Evolutionary conservation across 768 basidiomycete species (phyloP).

Genomic region (Mycena rosella): DNA sequence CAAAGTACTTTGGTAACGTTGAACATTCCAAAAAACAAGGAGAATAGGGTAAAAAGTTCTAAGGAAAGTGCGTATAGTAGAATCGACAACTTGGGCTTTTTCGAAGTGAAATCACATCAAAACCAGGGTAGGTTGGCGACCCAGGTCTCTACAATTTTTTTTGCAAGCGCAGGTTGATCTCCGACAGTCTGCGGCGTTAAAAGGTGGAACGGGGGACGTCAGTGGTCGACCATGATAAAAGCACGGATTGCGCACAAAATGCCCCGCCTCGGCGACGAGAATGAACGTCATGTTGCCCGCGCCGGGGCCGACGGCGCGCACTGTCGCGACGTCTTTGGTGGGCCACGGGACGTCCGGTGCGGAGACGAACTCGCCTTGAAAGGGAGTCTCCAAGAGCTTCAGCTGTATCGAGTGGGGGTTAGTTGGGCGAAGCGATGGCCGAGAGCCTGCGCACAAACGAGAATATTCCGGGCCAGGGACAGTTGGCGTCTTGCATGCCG

Average conservation of each 20-base stretch:
- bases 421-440: background rate
- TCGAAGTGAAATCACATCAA: too few species aligned
- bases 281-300: conserved; percentile 48
- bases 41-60: too few species aligned
- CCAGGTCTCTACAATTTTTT: conserved; percentile 33
- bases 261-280: conserved; percentile 45
- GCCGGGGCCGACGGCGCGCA: conserved; percentile 43
- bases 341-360: conserved; percentile 45
- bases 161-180: conserved; percentile 35
- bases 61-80: too few species aligned
- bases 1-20: too few species aligned
- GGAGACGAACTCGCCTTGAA: conserved; percentile 41
- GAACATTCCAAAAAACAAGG: too few species aligned
- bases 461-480: conserved; percentile 43
- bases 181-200: conserved; percentile 17
- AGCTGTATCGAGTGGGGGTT: conserved; percentile 21
- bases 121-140: conserved; percentile 22
- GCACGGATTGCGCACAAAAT: conserved; percentile 41
- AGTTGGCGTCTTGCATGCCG: conserved; percentile 44
- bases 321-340: conserved; percentile 36
- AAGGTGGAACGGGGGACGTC: background rate
- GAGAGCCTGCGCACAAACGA: conserved; percentile 26
- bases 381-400: conserved; percentile 40
- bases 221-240: background rate
- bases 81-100: too few species aligned